Conservation (phyloP, 257 asterid species). For the Salvia rosmarinus region DNA sequence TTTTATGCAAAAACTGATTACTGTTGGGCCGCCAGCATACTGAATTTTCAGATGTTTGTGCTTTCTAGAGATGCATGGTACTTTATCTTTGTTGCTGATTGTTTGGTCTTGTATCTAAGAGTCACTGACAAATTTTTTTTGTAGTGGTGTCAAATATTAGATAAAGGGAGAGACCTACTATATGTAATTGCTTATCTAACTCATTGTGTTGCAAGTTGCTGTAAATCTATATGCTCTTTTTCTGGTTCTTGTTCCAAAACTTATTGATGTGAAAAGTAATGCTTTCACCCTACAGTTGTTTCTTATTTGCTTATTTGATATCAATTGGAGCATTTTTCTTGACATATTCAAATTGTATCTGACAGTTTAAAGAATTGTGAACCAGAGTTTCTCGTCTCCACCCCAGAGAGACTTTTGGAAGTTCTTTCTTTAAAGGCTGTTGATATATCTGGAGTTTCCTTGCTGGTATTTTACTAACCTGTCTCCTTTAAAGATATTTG, state of each 20-base stretch:
- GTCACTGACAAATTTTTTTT: background rate
- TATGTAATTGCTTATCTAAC: background rate
- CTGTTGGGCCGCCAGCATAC: constrained; percentile 2
- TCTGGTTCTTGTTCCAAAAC: background rate
- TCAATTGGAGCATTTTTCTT: background rate
- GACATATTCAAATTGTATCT: constrained; percentile 21
- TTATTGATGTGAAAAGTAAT: background rate
- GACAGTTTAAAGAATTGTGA: constrained; percentile 73
- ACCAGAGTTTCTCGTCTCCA: constrained; percentile 80
- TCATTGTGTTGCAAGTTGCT: constrained; percentile 13
- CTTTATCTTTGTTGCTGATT: background rate
- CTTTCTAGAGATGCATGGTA: constrained; percentile 8
- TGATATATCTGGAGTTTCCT: constrained; percentile 67
- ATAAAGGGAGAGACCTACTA: too few species aligned
- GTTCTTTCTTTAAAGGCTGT: constrained; percentile 64
- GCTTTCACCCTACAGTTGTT: background rate
- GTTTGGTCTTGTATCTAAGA: background rate
- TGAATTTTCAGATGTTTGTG: background rate
- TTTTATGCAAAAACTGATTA: background rate
- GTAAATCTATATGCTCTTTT: background rate
- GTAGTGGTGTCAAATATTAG: background rate
- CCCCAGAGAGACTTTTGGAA: constrained; percentile 84
- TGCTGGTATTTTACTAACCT: constrained; percentile 61
- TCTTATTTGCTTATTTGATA: background rate
- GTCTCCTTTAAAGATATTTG: background rate